Evolutionary conservation across 2,329 filamentous ascomycete species (phyloP), one percentile per base, ranked within the genome.

Genomic region (Alternaria gansuensis): DNA sequence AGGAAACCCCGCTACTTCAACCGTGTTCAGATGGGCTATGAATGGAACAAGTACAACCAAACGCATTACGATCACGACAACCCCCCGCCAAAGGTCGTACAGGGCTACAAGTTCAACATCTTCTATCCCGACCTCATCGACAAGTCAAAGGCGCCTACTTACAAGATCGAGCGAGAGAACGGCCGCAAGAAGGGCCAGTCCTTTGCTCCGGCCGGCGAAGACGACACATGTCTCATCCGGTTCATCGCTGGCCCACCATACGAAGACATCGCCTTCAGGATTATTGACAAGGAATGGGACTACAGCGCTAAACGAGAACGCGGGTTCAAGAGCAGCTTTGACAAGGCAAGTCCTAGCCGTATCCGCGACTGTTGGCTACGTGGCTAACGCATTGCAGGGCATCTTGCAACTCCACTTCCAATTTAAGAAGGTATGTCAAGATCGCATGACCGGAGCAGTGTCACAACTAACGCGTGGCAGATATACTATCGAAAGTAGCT

Each of bases 31-130:
- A 97, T 97, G 91, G 95, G 95, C 52, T 99, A 98, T 78, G 95
- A 99, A 78, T 99, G 95, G 95, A 99, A 99, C 83, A 99, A 99
- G 79, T 99, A 99, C 84, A 99, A 99, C 74, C 95, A 99, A 80
- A 99, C 95, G 11, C 95, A 99, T 79, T 99, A 99, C 80, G 95
- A 98, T 77, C 92, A 97, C 77, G 94, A 98, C 75, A 97, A 98
- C 72, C 95, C 95, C 2, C 95, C 95, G 1, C 95, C 95, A 26
- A 97, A 97, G 80, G 94, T 99, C 6, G 95, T 99, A 10, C 95
- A 99, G 77, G 95, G 95, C 56, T 99, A 99, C 84, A 97, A 96
- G 77, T 99, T 99, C 84, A 98, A 99, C 80, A 94, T 99, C 51
- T 99, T 99, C 80, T 99, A 99, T 74, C 95, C 95, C 0, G 95